Base-by-base conservation (phyloP, 129 eudicot species). In the Chrysanthemum seticuspe region DNA sequence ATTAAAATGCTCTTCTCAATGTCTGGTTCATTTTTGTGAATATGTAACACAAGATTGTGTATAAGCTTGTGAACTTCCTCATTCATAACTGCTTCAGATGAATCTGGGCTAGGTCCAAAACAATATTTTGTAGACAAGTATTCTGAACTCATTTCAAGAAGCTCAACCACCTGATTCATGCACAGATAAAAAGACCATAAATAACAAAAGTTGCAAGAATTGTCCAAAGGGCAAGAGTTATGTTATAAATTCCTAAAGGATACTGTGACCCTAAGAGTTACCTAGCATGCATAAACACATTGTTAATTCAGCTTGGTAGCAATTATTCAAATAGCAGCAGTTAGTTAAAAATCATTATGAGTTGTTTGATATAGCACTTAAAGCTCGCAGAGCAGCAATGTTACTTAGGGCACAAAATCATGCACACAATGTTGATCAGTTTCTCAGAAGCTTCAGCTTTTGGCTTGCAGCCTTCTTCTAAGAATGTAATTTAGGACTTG, bases 1-100 rank as follows among this genome's bases (percentile, higher is more conserved):
- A 94, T 83, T 85, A 94, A 78, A 62, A 94, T 88, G 83, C 98
- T 86, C 86, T 94, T 94, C 72, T 86, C 98, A 65, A 94, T 84
- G 78, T 94, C 97, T 21, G 87, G 83, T 70, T 94, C 98, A 57
- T 84, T 86, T 73, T 86, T 90, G 78, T 94, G 98, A 55, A 94
- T 90, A 72, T 87, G 87, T 53, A 94, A n/a, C 63, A 94, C 89
- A 72, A 94, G 83, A 67, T 85, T 84, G 78, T 86, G 97, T 45
- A 94, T 94, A 68, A 94, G 93, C 75, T 79, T 75, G 82, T 90
- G 96, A 54, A 86, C 86, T 65, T 86, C 88, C 51, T 65, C 75
- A 55, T 88, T 86, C 56, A 94, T 78, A 67, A 45, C 76, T 70
- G 96, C 97, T 68, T 70, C 12, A 25, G 56, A 66, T 76, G 47